Conservation (phyloP, 805 yeast species). For the Hanseniaspora nectarophila region DNA sequence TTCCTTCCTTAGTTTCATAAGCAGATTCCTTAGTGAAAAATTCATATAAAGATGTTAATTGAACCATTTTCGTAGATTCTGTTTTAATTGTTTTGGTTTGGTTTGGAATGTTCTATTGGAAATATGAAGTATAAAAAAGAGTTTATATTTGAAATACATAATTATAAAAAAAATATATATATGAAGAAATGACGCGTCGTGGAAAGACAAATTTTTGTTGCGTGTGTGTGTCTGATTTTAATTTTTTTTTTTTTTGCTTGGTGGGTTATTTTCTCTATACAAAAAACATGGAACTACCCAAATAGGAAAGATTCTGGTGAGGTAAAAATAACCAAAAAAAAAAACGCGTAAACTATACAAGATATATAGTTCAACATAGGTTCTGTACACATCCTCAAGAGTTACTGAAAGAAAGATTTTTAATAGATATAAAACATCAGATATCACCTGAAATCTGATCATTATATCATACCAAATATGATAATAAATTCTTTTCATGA, state of each 20-base stretch:
- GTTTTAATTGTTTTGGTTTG: neutral
- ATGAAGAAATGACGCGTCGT: neutral
- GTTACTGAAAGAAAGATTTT: neutral
- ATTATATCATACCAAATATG: neutral
- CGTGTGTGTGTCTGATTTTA: neutral
- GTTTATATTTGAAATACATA: neutral
- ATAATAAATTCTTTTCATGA: neutral
- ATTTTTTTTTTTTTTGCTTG: neutral
- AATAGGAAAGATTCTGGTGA: neutral
- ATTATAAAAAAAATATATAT: neutral
- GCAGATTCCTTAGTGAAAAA: neutral
- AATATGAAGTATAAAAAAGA: neutral
- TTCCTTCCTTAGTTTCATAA: conserved; percentile 8
- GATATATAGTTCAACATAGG: too few relatives aligned
- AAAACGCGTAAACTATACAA: neutral
- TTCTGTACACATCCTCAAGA: too few relatives aligned
- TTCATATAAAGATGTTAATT: conserved; percentile 4
- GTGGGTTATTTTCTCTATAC: too few relatives aligned
- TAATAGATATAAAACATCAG: neutral
- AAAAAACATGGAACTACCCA: neutral
- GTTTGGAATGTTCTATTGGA: neutral
- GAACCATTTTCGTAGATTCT: neutral
- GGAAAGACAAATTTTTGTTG: neutral
- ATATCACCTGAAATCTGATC: neutral
- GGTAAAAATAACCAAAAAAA: too few relatives aligned